Evolutionary conservation across 768 basidiomycete genomes (phyloP), one percentile per base, ranked within the genome.

Genomic region (Leccinellum luteum): DNA sequence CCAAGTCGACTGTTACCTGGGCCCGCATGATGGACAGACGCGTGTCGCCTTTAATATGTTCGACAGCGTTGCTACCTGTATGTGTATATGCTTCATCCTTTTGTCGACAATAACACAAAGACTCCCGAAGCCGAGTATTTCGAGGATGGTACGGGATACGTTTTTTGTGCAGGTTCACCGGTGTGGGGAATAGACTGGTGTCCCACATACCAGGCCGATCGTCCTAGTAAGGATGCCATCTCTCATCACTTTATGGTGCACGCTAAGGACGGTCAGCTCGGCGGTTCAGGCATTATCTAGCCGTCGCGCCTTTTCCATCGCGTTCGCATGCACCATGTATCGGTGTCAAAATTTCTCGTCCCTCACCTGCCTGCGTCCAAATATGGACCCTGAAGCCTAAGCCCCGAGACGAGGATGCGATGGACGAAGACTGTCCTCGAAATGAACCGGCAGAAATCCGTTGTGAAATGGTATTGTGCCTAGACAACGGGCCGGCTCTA

Each of bases 101-200:
- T 27, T 35, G 19, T 55, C 8, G 1, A n/a, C 13, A 6, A 41
- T 51, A n/a, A 47, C 55, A 41, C 30, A 56, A 52, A 35, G 32
- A 32, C 44, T 50, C 34, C 7, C n/a, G 10, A 63, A 94, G 92
- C 84, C 38, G 75, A 84, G 10, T 82, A 81, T 60, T 72, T 86
- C 12, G 75, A 83, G 3, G 81, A 79, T 38, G 85, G 82, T 61
- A 76, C 78, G 28, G 79, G 88, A 0, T 81, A 88, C 59, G 76
- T 96, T 1, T 88, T 98, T 71, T 91, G 88, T 60, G 88, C 90
- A 0, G 97, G 97, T 6, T 90, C 87, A 3, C 89, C 92, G 0
- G 89, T 92, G n/a, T 92, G 90, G 86, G 92, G 86, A 3, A 66
- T 96, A 34, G 93, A 95, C 62, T 98, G 95, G 95, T 94, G 94